These are phyloP conservation scores for Salvia hispanica DNA, from an alignment of 257 asterid genomes.

Conservation along the genomic window DNA sequence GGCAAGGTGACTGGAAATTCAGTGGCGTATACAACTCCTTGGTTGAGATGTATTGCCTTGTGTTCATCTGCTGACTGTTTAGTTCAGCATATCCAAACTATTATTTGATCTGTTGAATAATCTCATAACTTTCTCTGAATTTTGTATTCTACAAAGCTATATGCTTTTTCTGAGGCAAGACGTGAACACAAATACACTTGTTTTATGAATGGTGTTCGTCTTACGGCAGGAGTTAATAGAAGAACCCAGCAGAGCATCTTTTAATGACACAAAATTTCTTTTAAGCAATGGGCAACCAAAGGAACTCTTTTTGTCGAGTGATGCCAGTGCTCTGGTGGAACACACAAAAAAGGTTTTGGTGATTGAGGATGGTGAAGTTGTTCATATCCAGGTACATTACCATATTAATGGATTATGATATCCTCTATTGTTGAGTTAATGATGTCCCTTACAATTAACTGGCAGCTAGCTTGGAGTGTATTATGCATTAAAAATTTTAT, in stretches of 20 bases:
- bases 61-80: not conserved
- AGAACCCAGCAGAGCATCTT: conserved; percentile 54
- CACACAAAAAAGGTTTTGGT: conserved; percentile 90
- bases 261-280: conserved; percentile 59
- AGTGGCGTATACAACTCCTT: not conserved
- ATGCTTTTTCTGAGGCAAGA: too few species aligned
- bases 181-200: not conserved
- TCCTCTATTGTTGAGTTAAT: not conserved
- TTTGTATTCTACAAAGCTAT: too few species aligned
- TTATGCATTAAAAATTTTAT: not conserved
- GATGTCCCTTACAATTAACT: conserved; percentile 16
- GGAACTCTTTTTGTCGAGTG: conserved; percentile 86
- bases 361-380: conserved; percentile 88
- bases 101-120: not conserved
- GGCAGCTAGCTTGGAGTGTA: conserved; percentile 20
- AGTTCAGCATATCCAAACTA: not conserved
- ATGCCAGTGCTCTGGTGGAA: conserved; percentile 90
- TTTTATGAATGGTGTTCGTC: conserved; percentile 27
- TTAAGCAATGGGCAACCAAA: conserved; percentile 68
- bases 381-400: conserved; percentile 73
- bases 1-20: not conserved
- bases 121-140: too few species aligned
- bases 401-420: conserved; percentile 8
- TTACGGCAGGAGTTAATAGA: conserved; percentile 63
- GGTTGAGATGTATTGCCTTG: not conserved